Base-by-base conservation (phyloP, 768 basidiomycete species). In the Suillus sp. region DNA sequence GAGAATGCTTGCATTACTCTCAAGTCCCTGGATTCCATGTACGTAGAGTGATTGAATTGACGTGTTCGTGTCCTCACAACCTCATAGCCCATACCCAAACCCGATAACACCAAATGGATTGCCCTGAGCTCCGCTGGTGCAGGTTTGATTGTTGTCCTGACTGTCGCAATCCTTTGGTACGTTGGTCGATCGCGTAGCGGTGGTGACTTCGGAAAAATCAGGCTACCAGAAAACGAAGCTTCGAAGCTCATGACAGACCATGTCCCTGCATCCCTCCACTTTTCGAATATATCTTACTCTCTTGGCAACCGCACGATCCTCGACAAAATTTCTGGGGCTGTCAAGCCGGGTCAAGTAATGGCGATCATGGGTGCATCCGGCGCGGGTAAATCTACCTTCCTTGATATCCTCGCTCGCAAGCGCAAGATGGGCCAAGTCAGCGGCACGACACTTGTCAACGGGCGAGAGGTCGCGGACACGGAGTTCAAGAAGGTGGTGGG, bases 291-390 rank as follows among this genome's bases (percentile, higher is more conserved):
- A 62, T 87, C 92, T 0, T 99, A 99, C 76, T 81, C 83, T 2
- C 84, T 97, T 27, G 80, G 73, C 13, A 73, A 83, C 4, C 79
- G 81, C 45, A 79, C 80, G 4, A 90, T 98, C 57, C 82, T 99
- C n/a, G 87, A 90, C 67, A 80, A 81, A 56, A 89, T 99, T 60
- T 88, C 89, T 0, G 96, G 96, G 4, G 83, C 84, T 11, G 92
- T 94, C 50, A 87, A 90, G 67, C 91, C 95, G 0, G 96, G 96
- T 8, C 91, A 95, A 74, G 80, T 98, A 58, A 88, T 96, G 80
- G 96, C 95, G 1, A 92, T 99, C 69, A 95, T 99, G 91, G 96
- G 96, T 64, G 94, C 95, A 0, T 96, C 95, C 0, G 96, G 96
- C 22, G 95, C 96, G 0, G 96, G 96, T 51, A 98, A 98, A 76